Conservation (phyloP, 192 early-diverging fungal genomes). For the Coemansia sp. region DNA sequence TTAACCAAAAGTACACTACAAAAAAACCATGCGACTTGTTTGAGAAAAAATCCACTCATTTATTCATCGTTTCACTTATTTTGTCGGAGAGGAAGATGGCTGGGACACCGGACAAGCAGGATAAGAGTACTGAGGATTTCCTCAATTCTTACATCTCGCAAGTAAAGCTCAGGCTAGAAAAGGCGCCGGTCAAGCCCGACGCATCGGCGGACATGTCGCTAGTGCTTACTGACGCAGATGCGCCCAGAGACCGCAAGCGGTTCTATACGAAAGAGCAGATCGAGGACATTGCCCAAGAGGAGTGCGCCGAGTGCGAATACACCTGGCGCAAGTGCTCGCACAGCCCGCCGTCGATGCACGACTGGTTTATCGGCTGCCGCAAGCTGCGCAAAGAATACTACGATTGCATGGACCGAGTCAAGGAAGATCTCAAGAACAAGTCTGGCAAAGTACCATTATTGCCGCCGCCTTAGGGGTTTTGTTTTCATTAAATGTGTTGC, state of each 20-base stretch:
- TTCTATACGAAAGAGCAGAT: conserved; percentile 37
- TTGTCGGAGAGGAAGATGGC: conserved; percentile 6
- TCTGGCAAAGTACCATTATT: conserved; percentile 17
- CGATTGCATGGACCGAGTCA: conserved; percentile 17
- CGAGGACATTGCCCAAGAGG: conserved; percentile 35
- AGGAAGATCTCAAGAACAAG: conserved; percentile 12
- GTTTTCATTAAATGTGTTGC: neutral
- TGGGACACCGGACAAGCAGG: neutral
- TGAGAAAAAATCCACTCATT: neutral
- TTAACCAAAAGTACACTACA: neutral
- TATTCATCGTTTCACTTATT: too few relatives aligned
- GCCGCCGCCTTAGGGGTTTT: neutral
- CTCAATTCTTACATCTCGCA: conserved; percentile 32
- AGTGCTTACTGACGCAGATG: conserved; percentile 26
- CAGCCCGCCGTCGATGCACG: conserved; percentile 19
- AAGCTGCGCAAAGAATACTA: conserved; percentile 20
- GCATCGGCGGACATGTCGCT: conserved; percentile 10
- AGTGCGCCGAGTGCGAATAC: conserved; percentile 41
- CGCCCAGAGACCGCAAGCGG: conserved; percentile 21
- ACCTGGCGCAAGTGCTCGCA: conserved; percentile 29
- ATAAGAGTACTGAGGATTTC: conserved; percentile 26
- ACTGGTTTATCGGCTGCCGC: conserved; percentile 26
- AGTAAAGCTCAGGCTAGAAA: conserved; percentile 22
- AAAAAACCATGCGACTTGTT: neutral
- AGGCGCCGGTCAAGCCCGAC: conserved; percentile 27